Evolutionary conservation across 345 rosid species (phyloP).

Genomic region (Toxicodendron radicans): DNA sequence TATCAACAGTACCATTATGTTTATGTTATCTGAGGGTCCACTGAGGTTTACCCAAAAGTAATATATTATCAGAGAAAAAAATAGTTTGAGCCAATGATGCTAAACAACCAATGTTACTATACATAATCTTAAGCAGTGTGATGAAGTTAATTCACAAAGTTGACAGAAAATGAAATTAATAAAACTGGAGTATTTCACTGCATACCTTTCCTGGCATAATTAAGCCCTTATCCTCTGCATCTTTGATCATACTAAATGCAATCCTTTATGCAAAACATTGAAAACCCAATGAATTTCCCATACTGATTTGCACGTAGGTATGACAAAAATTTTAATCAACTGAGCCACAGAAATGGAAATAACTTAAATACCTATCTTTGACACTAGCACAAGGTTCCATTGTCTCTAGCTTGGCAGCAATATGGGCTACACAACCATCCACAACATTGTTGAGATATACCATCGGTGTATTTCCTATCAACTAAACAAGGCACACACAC

Average conservation of each 20-base stretch:
- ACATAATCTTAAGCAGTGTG: not conserved
- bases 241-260: constrained; percentile 62
- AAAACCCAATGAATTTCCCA: not conserved
- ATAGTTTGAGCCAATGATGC: not conserved
- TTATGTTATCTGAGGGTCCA: not conserved
- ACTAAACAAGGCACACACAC: constrained; percentile 27
- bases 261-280: constrained; percentile 26
- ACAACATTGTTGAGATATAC: constrained; percentile 58
- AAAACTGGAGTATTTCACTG: not conserved
- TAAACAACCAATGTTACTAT: not conserved
- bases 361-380: constrained; percentile 46
- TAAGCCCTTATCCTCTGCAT: constrained; percentile 69
- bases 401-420: constrained; percentile 71
- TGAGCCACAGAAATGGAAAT: not conserved
- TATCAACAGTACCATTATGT: not conserved
- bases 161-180: not conserved
- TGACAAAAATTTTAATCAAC: not conserved
- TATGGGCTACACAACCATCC: constrained; percentile 61
- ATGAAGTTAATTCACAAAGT: not conserved
- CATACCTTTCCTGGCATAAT: constrained; percentile 64
- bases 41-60: not conserved
- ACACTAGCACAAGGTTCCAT: constrained; percentile 55
- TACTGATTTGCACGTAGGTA: not conserved
- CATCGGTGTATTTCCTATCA: constrained; percentile 66
- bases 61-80: too few relatives aligned